Conservation (phyloP, 2,329 filamentous ascomycete species). For the Tolypocladium guangdongense region DNA sequence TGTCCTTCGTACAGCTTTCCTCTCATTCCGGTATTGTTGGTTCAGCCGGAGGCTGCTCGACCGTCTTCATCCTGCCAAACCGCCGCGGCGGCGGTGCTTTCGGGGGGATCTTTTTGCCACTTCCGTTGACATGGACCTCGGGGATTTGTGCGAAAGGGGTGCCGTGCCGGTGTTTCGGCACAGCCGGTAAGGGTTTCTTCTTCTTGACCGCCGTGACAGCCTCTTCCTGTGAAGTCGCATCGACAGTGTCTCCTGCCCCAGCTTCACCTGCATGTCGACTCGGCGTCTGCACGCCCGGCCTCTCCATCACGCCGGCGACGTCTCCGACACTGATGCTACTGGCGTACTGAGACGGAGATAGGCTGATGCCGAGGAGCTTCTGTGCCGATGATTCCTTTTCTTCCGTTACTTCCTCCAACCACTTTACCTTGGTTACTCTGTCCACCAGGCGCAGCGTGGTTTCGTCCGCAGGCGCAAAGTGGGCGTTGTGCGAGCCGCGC, state of each 20-base stretch:
- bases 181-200: slow-evolving; percentile 40
- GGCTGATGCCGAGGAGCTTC: slow-evolving; percentile 59
- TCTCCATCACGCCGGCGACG: slow-evolving; percentile 70
- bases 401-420: slow-evolving; percentile 42
- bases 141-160: slow-evolving; percentile 28
- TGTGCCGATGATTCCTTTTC: slow-evolving; percentile 22
- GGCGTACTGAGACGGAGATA: slow-evolving; percentile 52
- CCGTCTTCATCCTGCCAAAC: slow-evolving; percentile 28
- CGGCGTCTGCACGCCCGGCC: slow-evolving; percentile 71
- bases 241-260: slow-evolving; percentile 11
- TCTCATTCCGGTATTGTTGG: slow-evolving; percentile 10
- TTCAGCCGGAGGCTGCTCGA: slow-evolving; percentile 19
- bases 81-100: slow-evolving; percentile 36
- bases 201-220: slow-evolving; percentile 16
- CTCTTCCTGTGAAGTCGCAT: slow-evolving; percentile 8
- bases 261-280: slow-evolving; percentile 40
- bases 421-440: slow-evolving; percentile 61
- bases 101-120: slow-evolving; percentile 29
- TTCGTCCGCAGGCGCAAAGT: slow-evolving; percentile 73
- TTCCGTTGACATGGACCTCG: slow-evolving; percentile 16
- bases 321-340: slow-evolving; percentile 69
- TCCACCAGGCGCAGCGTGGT: slow-evolving; percentile 69
- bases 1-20: no score
- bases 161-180: slow-evolving; percentile 47
- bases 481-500: slow-evolving; percentile 49